These are phyloP conservation scores for Rheum nobile DNA, from an alignment of 148 eudicot genomes.

Conservation along the genomic window DNA sequence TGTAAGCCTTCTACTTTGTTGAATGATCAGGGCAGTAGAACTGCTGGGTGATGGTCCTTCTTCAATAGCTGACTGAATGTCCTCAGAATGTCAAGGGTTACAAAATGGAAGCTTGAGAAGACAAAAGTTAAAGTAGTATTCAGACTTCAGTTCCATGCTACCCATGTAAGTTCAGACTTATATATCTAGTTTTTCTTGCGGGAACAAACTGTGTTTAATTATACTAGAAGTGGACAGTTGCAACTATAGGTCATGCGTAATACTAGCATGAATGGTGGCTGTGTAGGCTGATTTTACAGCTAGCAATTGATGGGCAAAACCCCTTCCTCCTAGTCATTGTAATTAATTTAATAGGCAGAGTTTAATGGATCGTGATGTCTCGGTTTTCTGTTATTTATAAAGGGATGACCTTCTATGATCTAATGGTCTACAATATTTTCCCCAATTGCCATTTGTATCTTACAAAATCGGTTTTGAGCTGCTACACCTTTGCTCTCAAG, in stretches of 20 bases:
- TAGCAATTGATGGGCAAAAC: background rate
- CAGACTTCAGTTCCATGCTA: constrained; percentile 92
- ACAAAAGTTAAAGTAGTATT: constrained; percentile 90
- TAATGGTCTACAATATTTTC: background rate
- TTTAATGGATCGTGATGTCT: background rate
- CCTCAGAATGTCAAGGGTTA: constrained; percentile 57
- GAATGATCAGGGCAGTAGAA: constrained; percentile 4
- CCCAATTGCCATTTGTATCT: background rate
- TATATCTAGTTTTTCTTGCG: background rate
- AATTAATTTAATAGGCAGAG: background rate
- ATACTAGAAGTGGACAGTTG: background rate
- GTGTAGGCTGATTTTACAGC: background rate
- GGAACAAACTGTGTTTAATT: background rate
- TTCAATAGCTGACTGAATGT: constrained; percentile 21
- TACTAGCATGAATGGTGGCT: background rate
- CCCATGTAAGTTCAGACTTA: constrained; percentile 55
- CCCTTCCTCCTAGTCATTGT: background rate
- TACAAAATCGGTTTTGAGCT: background rate
- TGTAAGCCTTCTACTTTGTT: background rate
- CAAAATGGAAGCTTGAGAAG: constrained; percentile 86
- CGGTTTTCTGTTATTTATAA: background rate
- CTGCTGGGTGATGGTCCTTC: constrained; percentile 15
- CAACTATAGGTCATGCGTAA: background rate
- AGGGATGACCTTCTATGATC: background rate
- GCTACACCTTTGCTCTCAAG: background rate